Percentiles rank a stretch among this genome's conserved stretches.
Conservation (phyloP, 768 basidiomycete species). For the Mycena rosella region DNA sequence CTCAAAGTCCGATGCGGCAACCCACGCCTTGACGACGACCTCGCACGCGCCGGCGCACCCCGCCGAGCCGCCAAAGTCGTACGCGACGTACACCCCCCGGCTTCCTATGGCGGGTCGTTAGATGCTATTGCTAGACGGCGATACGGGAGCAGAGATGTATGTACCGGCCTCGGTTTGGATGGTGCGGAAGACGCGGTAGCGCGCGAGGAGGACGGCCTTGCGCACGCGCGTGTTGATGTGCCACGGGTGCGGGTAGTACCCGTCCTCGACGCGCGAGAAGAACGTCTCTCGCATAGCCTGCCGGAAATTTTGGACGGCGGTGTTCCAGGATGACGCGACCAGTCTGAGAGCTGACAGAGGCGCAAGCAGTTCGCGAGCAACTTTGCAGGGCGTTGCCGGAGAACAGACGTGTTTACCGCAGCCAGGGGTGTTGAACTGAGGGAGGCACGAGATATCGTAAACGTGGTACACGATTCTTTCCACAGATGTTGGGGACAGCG, state of each 20-base stretch:
- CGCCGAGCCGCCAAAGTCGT: constrained; percentile 39
- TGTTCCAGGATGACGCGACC: constrained; percentile 42
- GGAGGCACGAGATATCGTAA: constrained; percentile 17
- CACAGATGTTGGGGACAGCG: constrained; percentile 1
- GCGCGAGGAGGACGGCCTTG: constrained; percentile 38
- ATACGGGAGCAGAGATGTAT: constrained; percentile 2
- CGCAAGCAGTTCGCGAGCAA: constrained; percentile 20
- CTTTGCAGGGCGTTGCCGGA: constrained; percentile 33
- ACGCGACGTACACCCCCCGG: constrained; percentile 47
- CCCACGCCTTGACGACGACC: constrained; percentile 50
- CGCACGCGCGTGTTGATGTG: constrained; percentile 49
- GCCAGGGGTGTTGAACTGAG: constrained; percentile 1
- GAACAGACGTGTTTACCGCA: constrained; percentile 40
- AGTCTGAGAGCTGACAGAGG: constrained; percentile 36
- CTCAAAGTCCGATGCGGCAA: constrained; percentile 40
- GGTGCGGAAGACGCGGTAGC: constrained; percentile 45
- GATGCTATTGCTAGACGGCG: neutral
- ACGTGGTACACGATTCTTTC: constrained; percentile 20
- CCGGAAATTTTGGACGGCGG: constrained; percentile 25
- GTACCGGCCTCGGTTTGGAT: constrained; percentile 44
- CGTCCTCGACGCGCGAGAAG: constrained; percentile 42
- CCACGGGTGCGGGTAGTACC: constrained; percentile 48
- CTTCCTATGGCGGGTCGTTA: constrained; percentile 36
- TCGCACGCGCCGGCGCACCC: constrained; percentile 40
- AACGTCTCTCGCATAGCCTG: constrained; percentile 20